Evolutionary conservation across 2,329 filamentous ascomycete species (phyloP), one percentile per base, ranked within the genome.

Genomic region (Microsporum ferrugineum): DNA sequence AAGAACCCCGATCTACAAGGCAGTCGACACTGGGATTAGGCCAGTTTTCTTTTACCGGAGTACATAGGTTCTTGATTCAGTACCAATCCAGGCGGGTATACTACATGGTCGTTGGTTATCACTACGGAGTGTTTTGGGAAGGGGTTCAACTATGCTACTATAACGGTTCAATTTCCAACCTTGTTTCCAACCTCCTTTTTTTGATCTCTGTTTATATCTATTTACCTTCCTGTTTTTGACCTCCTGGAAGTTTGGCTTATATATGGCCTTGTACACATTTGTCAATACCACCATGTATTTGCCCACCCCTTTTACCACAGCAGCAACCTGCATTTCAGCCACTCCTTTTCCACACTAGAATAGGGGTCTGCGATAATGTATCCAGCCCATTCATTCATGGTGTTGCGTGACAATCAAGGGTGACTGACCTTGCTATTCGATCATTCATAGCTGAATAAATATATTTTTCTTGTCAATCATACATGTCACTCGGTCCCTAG

Each of bases 391-490:
- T 33, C 12, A 34, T 53, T 53, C 49, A 33, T 3, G n/a, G 27
- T 53, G 49, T 53, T 53, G 29, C 49, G 33, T 33, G 33, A 53
- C 33, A 29, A 12, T 1, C n/a, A 14, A 33, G 33, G 49, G 27
- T 53, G 49, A 34, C 27, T 53, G 49, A 12, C 33, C 2, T 33
- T 53, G 49, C 49, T 53, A 53, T 53, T 53, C 49, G 5, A 31
- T 53, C 49, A 53, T 53, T 53, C 12, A 53, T 33, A 17, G 49
- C 49, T 53, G 29, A 53, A 53, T 53, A 53, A 53, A 53, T 12
- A 53, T 47, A 47, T 27, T 33, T 53, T 12, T 14, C 3, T 29
- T 53, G 27, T 33, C 49, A 33, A 5, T 12, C 29, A n/a, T 33
- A 12, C 27, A 10, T 33, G 6, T 53, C 27, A 5, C 17, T 31